Conservation (phyloP, 192 early-diverging fungal species). For the Backusella tuberculispora region DNA sequence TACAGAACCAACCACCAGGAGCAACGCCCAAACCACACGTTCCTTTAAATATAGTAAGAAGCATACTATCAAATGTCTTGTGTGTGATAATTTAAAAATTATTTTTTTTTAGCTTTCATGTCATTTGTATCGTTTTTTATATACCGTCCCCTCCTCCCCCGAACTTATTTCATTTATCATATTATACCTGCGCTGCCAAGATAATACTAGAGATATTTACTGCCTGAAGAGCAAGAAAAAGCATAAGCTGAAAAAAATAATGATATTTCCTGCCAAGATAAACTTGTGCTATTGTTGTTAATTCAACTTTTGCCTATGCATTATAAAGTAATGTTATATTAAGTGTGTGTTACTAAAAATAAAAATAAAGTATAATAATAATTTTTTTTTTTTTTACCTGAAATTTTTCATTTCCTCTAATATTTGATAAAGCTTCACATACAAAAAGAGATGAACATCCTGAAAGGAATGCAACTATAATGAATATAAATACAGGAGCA, state of each 20-base stretch:
- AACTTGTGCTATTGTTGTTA: slow-evolving; percentile 67
- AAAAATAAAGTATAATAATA: background rate
- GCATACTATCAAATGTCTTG: slow-evolving; percentile 68
- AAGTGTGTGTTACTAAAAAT: background rate
- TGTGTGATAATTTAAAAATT: too few species aligned
- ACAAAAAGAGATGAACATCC: slow-evolving; percentile 68
- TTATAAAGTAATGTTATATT: background rate
- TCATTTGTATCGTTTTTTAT: background rate
- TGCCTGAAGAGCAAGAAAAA: slow-evolving; percentile 71
- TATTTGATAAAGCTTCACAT: slow-evolving; percentile 68
- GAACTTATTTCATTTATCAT: background rate
- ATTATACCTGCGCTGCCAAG: slow-evolving; percentile 61
- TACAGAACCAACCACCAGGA: slow-evolving; percentile 63
- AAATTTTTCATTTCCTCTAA: slow-evolving; percentile 72
- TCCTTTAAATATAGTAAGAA: slow-evolving; percentile 58
- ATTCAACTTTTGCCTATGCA: slow-evolving; percentile 63
- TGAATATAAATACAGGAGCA: slow-evolving; percentile 53
- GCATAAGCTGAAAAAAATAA: slow-evolving; percentile 60
- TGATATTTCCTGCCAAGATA: slow-evolving; percentile 69
- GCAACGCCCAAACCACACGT: slow-evolving; percentile 71
- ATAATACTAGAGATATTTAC: slow-evolving; percentile 75
- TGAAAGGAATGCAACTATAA: slow-evolving; percentile 62
- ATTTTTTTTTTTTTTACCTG: slow-evolving; percentile 44
- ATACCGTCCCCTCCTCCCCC: background rate
- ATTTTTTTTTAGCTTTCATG: slow-evolving; percentile 3